Base-by-base conservation (phyloP, 2,329 filamentous ascomycete species). In the Cercospora berteroae region DNA sequence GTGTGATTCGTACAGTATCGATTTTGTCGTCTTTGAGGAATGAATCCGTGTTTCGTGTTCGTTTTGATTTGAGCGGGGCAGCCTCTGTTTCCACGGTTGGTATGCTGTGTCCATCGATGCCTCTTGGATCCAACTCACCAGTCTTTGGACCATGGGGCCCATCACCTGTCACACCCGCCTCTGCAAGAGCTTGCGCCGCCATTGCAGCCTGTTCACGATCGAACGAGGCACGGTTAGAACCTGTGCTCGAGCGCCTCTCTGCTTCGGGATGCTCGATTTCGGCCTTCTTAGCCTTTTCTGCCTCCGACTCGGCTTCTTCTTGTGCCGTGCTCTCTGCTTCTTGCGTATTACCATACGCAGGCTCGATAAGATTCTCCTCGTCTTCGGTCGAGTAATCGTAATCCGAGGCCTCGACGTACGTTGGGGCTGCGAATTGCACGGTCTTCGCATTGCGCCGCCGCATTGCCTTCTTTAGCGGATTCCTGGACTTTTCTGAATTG, bases 11-110 rank as follows among this genome's bases (percentile, higher is more conserved):
- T 80, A 96, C 93, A 2, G 95, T 97, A 79, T 98, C 95, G 42
- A 93, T 90, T 33, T 88, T 93, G 76, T 99, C 94, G 76, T 98
- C 95, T 79, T 93, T 96, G 84, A 97, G 97, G 83, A 98, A 97
- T 0, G 94, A 97, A 80, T 98, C 94, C 4, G 93, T 94, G 77
- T 96, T 96, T 70, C 94, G 88, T 50, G 93, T 93, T 73, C 96
- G 96, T 70, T 90, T 88, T 39, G 92, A 93, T 76, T 90, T 87
- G 77, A 79, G 74, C 27, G 77, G 77, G 59, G 77, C 77, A 60
- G 77, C 77, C 73, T 79, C 77, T 72, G 70, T 65, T 60, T 65
- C 67, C 48, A 70, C 66, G n/a, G 62, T 70, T 66, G 64, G 71
- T 67, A 67, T 64, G 62, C 65, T 70, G 71, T 50, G 58, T 52